phyloP scores from a whole-genome alignment of 306 rosid genomes.

The Cicer pinnatifidum region DNA sequence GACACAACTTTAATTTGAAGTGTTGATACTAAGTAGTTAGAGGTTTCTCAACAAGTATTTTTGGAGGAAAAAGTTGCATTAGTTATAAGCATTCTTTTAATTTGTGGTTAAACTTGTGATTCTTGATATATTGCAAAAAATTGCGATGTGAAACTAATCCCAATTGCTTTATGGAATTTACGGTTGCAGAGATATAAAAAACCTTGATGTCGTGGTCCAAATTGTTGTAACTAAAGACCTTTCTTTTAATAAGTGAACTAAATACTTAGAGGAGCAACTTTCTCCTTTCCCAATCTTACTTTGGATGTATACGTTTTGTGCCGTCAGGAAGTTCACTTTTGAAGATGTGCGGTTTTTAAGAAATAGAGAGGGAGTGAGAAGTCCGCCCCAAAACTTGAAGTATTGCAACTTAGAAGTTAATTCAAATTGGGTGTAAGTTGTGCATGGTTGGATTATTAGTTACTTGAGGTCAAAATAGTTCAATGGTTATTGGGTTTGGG shows the following conservation, averaged over 20 bases:
- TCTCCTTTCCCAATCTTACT: too few species aligned
- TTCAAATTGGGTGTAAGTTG: neutral
- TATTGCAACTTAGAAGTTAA: conserved; percentile 12
- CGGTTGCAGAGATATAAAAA: too few species aligned
- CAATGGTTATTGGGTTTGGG: neutral
- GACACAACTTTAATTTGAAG: too few species aligned
- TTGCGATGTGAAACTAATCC: neutral
- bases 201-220: neutral
- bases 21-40: too few species aligned
- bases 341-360: too few species aligned
- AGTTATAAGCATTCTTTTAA: neutral
- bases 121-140: neutral
- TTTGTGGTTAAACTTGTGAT: neutral
- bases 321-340: too few species aligned
- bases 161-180: neutral
- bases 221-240: neutral
- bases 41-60: neutral
- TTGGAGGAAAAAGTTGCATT: neutral
- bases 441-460: conserved; percentile 5
- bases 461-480: neutral
- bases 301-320: too few species aligned
- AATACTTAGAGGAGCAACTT: neutral
- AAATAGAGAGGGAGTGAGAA: too few species aligned
- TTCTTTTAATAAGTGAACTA: neutral
- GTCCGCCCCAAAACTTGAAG: neutral